These are phyloP conservation scores for Phaeotremella skinneri DNA, from an alignment of 768 basidiomycete genomes.

Conservation along the genomic window DNA sequence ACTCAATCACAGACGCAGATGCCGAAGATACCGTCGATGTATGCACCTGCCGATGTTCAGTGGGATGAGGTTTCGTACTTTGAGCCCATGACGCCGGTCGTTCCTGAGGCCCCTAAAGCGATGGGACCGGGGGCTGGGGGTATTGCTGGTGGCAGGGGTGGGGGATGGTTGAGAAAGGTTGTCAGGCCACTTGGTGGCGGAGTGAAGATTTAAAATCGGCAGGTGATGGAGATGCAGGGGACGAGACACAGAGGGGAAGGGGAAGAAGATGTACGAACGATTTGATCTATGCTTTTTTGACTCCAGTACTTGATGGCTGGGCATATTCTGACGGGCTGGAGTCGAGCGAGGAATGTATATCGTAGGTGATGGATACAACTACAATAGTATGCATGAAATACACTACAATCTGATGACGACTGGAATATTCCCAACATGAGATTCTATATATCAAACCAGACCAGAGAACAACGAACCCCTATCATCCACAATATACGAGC, in stretches of 20 bases:
- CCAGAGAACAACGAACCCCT: too few species aligned
- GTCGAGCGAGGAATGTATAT: too few species aligned
- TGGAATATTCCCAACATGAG: too few species aligned
- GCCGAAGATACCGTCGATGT: background rate
- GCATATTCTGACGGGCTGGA: background rate
- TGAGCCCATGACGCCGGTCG: slow-evolving; percentile 32
- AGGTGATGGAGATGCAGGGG: background rate
- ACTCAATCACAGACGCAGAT: background rate
- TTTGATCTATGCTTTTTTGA: background rate
- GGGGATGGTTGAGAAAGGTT: slow-evolving; percentile 38
- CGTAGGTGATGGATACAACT: too few species aligned
- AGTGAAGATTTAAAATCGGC: background rate
- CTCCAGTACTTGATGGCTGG: background rate
- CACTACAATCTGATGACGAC: too few species aligned
- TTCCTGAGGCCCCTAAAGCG: slow-evolving; percentile 2
- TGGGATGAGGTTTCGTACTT: slow-evolving; percentile 24
- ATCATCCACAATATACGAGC: background rate
- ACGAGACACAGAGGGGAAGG: background rate
- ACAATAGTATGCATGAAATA: too few species aligned
- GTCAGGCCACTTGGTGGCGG: slow-evolving; percentile 6
- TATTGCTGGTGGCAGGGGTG: background rate
- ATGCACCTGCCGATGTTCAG: background rate
- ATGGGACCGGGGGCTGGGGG: slow-evolving; percentile 1
- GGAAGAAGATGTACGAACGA: background rate
- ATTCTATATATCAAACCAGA: too few species aligned